Percentiles rank a stretch among this genome's conserved stretches.
Conservation (phyloP, 352 stramenopile species). For the Globisporangium uncinulatum region DNA sequence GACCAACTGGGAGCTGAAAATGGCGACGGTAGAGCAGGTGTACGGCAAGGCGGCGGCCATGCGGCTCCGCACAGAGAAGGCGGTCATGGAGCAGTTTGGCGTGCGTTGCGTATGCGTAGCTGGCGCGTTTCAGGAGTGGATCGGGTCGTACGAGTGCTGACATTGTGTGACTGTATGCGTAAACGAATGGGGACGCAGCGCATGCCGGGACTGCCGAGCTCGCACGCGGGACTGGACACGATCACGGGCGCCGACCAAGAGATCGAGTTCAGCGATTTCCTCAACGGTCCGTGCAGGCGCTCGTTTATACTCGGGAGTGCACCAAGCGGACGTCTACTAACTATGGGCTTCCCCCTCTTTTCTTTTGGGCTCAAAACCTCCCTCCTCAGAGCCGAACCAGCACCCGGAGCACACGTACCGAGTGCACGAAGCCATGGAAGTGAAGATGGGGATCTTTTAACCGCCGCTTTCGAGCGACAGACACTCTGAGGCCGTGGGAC, state of each 20-base stretch:
- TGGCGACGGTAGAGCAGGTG: conserved; percentile 84
- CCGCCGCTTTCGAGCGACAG: neutral
- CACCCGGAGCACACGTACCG: conserved; percentile 76
- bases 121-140: neutral
- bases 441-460: conserved; percentile 89
- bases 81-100: conserved; percentile 80
- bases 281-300: conserved; percentile 48
- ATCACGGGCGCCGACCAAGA: conserved; percentile 73
- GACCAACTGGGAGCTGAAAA: conserved; percentile 84
- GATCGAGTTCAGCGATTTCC: conserved; percentile 76
- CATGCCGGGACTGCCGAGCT: conserved; percentile 79
- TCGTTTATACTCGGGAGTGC: neutral
- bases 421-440: conserved; percentile 86
- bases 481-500: too few relatives aligned
- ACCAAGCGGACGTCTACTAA: too few relatives aligned
- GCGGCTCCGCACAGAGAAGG: conserved; percentile 85
- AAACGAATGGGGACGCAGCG: conserved; percentile 27
- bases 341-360: too few relatives aligned
- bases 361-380: too few relatives aligned
- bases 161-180: neutral
- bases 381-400: conserved; percentile 56
- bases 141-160: neutral
- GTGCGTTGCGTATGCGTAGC: conserved; percentile 23
- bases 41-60: conserved; percentile 87
- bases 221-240: conserved; percentile 68